Base-by-base conservation (phyloP, 441 rosid species). In the Hura crepitans region DNA sequence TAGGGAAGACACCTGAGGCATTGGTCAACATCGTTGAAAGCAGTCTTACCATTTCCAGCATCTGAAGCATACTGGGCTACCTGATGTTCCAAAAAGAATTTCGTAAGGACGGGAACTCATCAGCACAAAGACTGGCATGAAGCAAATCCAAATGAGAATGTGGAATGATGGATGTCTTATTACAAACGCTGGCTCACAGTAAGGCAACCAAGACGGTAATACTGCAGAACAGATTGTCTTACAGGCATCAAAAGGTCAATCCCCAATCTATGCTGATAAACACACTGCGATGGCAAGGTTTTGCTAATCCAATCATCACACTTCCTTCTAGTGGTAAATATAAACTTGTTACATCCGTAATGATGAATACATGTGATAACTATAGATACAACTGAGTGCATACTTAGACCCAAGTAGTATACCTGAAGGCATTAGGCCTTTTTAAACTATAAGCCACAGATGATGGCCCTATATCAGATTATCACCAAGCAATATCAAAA, bases 21-120 rank as follows among this genome's bases (percentile, higher is more conserved):
- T 68, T 78, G 82, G 69, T 86, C 92, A 45, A 91, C 96, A 71
- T 85, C 84, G 50, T 71, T 69, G 60, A 78, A 62, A 30, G 96
- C 97, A 51, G 83, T 72, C 59, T 81, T 74, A 42, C 93, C 90
- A 66, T 83, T 82, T 49, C 91, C 95, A 71, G 84, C 83, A 71
- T 91, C 97, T 47, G 89, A 89, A 77, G 97, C 95, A 69, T 93
- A 88, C 50, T 87, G 93, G 45, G 98, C 97, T 45, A 86, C 94
- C 96, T 88, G 80, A 74, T 67, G 79, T 79, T 79, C 73, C 78
- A 39, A 84, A 79, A 66, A 80, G 76, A 83, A 79, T 78, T 73
- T 78, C 79, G 79, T 74, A 81, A 78, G 72, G 71, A 80, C 80
- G 83, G 76, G 68, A 73, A 80, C 78, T 78, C 79, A 80, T 57